Evolutionary conservation across 805 yeast species (phyloP), one percentile per base, ranked within the genome.

Genomic region (Spathaspora sp.): DNA sequence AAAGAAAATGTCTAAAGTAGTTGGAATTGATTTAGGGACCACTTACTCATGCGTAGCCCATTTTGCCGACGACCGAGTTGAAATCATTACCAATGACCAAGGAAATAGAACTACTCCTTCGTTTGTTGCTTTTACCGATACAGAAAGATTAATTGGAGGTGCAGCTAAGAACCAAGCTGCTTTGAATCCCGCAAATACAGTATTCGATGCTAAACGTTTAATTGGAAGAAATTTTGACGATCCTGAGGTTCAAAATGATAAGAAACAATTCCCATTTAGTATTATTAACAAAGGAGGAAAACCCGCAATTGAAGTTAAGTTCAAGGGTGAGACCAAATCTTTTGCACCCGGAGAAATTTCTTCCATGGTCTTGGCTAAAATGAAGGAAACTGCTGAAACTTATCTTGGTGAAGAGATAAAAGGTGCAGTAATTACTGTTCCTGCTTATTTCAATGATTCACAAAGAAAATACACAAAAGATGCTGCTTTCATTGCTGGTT

Each of bases 91-190:
- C 64, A 92, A 92, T 68, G 97, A 92, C 73, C 97, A 93, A 78
- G 98, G 98, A 80, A 92, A 93, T 82, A 88, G 97, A 80, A 93
- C 96, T 56, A 92, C 97, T 18, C 97, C 97, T 39, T 91, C 97
- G 35, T 92, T 88, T 70, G 97, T 93, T 56, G 97, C 96, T 49
- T 92, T 92, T 83, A 90, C 96, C 29, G 97, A 90, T 68, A 81
- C 92, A 42, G 98, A 93, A 78, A 87, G 97, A 77, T 80, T 91
- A 65, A 91, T 91, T 63, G 97, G 97, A 73, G 97, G 92, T 76
- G 96, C 97, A 61, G 98, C 97, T 55, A 93, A 93, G 85, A 92
- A 93, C 76, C 97, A 93, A 78, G 97, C 97, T 52, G 97, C 97
- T 59, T 88, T 92, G 85, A 93, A 93, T 78, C 97, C 97, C 49